phyloP scores from a whole-genome alignment of 2,329 filamentous ascomycete genomes.

The Elsinoe batatas region DNA sequence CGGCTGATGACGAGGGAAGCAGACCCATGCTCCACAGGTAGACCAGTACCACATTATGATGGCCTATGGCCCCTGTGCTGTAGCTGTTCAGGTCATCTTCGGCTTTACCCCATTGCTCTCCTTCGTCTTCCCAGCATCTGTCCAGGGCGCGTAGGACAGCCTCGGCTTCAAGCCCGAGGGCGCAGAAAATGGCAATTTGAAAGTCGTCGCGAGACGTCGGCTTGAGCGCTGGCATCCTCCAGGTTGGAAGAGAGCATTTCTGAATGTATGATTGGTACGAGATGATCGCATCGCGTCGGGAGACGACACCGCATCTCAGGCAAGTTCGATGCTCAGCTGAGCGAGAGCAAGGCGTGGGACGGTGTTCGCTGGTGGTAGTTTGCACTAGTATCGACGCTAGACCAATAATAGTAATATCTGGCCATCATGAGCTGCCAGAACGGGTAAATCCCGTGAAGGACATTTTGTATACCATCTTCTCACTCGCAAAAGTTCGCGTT shows the following conservation, averaged over 20 bases:
- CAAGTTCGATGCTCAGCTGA: neutral
- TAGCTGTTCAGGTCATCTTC: conserved; percentile 19
- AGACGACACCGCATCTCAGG: too few relatives aligned
- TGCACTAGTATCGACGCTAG: too few relatives aligned
- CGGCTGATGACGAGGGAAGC: conserved; percentile 14
- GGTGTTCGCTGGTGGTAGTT: too few relatives aligned
- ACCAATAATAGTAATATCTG: too few relatives aligned
- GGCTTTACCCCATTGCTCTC: neutral
- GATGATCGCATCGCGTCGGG: too few relatives aligned
- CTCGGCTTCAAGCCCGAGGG: conserved; percentile 17
- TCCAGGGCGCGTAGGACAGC: conserved; percentile 17
- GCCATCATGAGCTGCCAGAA: too few relatives aligned
- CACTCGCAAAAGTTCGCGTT: too few relatives aligned
- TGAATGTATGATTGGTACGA: neutral
- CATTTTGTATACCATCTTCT: too few relatives aligned
- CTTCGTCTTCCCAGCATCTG: conserved; percentile 8
- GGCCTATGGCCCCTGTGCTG: conserved; percentile 17
- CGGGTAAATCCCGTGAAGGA: too few relatives aligned
- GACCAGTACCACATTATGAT: conserved; percentile 18
- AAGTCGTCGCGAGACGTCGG: conserved; percentile 12
- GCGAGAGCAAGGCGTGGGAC: neutral
- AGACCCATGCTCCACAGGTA: conserved; percentile 16
- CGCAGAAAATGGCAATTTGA: conserved; percentile 19
- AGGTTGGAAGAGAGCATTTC: neutral
- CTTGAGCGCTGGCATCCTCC: neutral